phyloP scores from a whole-genome alignment of 1,284 basidiomycete species.

The Erythrobasidium hasegawianum region DNA sequence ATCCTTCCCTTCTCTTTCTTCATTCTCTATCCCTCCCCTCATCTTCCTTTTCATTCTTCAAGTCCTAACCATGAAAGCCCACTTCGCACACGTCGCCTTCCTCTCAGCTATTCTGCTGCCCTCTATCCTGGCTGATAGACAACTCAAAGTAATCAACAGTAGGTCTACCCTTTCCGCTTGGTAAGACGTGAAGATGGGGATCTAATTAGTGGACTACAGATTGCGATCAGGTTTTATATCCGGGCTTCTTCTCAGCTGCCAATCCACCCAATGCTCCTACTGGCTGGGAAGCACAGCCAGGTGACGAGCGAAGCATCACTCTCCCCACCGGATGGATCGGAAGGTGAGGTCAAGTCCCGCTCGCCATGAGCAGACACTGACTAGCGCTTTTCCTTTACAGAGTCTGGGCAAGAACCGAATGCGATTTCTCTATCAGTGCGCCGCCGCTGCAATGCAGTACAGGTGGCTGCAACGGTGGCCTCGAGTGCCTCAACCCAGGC shows the following conservation, averaged over 20 bases:
- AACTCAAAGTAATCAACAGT: no score
- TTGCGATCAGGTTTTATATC: neutral
- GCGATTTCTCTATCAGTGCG: neutral
- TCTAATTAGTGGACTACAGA: no score
- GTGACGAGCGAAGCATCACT: neutral
- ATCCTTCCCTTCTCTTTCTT: no score
- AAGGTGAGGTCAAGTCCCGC: neutral
- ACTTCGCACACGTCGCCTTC: neutral
- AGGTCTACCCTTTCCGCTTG: no score
- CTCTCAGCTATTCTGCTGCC: no score
- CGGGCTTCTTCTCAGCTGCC: neutral
- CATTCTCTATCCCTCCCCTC: no score
- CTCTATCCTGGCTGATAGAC: no score
- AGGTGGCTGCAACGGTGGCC: neutral
- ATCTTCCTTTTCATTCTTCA: no score
- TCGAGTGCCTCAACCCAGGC: neutral
- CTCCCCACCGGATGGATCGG: neutral
- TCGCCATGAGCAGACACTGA: neutral
- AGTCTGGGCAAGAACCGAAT: neutral
- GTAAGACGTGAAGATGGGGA: no score
- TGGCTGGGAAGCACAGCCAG: neutral
- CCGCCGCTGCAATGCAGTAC: neutral
- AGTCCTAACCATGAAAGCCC: no score
- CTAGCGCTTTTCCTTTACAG: neutral
- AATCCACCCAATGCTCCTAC: neutral